Conservation (phyloP, 2,329 filamentous ascomycete genomes). For the Celoporthe dispersa region DNA sequence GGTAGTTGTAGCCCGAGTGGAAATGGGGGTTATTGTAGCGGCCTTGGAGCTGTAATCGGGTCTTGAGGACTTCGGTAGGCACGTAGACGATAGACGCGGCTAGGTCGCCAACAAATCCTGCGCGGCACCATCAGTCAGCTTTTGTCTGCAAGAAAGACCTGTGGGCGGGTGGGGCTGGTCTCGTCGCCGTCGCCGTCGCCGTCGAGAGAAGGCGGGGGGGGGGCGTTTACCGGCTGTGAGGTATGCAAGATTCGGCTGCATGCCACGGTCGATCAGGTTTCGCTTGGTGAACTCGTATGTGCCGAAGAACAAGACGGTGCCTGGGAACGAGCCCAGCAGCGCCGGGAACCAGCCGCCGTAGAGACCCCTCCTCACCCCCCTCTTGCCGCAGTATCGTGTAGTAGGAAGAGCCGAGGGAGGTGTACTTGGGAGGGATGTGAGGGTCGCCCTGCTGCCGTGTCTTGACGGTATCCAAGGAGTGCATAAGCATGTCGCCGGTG, state of each 20-base stretch:
- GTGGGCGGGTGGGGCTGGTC: not conserved
- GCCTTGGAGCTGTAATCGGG: slow-evolving; percentile 92
- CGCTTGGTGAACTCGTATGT: slow-evolving; percentile 96
- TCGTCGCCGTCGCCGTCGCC: too few species aligned
- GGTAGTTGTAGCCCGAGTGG: slow-evolving; percentile 94
- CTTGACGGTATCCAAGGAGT: slow-evolving; percentile 98
- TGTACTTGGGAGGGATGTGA: slow-evolving; percentile 89
- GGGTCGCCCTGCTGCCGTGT: slow-evolving; percentile 97
- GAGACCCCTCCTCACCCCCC: slow-evolving; percentile 79
- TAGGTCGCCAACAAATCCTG: slow-evolving; percentile 90
- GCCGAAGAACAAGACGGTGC: slow-evolving; percentile 94
- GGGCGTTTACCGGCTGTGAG: slow-evolving; percentile 72
- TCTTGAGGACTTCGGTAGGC: slow-evolving; percentile 96
- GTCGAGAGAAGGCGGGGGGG: not conserved
- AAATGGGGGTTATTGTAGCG: slow-evolving; percentile 95
- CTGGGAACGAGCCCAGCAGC: slow-evolving; percentile 88
- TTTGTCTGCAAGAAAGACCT: not conserved
- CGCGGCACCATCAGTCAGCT: not conserved
- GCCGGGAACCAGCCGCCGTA: slow-evolving; percentile 95
- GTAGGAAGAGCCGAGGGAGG: slow-evolving; percentile 87
- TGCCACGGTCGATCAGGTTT: slow-evolving; percentile 79
- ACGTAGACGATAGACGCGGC: slow-evolving; percentile 94
- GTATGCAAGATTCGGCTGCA: slow-evolving; percentile 84
- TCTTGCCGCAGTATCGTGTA: slow-evolving; percentile 92
- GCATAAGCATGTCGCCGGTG: slow-evolving; percentile 96